These are phyloP conservation scores for Croton laevigatus DNA, from an alignment of 441 rosid genomes.

Conservation along the genomic window DNA sequence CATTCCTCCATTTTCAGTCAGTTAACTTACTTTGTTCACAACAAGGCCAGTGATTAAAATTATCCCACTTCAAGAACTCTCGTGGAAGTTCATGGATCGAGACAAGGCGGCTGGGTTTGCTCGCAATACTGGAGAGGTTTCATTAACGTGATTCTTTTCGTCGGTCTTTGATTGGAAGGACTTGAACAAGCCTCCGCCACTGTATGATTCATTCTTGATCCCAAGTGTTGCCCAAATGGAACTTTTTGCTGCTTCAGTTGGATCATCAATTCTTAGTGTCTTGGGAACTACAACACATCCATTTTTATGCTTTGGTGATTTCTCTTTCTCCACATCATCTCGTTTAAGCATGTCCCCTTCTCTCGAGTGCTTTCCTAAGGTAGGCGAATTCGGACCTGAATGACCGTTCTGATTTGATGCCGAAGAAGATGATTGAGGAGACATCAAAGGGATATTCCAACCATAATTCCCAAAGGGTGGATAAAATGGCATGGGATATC, in stretches of 20 bases:
- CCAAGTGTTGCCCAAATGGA: constrained; percentile 94
- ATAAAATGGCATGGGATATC: constrained; percentile 56
- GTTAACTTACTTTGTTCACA: constrained; percentile 17
- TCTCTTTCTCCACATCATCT: constrained; percentile 29
- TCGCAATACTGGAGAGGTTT: constrained; percentile 39
- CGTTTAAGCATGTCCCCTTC: constrained; percentile 40
- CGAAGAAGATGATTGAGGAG: constrained; percentile 45
- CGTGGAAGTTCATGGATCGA: constrained; percentile 72
- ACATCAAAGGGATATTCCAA: constrained; percentile 50
- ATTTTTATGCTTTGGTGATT: constrained; percentile 33
- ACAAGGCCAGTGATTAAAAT: constrained; percentile 13
- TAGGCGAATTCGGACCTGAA: constrained; percentile 30
- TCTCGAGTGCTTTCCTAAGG: constrained; percentile 67
- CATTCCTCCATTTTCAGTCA: constrained; percentile 11
- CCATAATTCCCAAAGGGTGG: constrained; percentile 56
- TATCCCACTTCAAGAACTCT: constrained; percentile 42
- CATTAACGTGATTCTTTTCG: constrained; percentile 40
- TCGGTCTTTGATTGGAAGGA: constrained; percentile 52
- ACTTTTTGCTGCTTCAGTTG: constrained; percentile 84
- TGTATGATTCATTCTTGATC: constrained; percentile 59
- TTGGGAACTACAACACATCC: constrained; percentile 60
- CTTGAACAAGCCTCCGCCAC: constrained; percentile 52
- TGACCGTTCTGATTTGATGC: constrained; percentile 36
- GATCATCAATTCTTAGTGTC: constrained; percentile 73
- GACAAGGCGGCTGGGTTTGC: constrained; percentile 93